Conservation (phyloP, 1,284 basidiomycete genomes). For the Vanrija sp. region DNA sequence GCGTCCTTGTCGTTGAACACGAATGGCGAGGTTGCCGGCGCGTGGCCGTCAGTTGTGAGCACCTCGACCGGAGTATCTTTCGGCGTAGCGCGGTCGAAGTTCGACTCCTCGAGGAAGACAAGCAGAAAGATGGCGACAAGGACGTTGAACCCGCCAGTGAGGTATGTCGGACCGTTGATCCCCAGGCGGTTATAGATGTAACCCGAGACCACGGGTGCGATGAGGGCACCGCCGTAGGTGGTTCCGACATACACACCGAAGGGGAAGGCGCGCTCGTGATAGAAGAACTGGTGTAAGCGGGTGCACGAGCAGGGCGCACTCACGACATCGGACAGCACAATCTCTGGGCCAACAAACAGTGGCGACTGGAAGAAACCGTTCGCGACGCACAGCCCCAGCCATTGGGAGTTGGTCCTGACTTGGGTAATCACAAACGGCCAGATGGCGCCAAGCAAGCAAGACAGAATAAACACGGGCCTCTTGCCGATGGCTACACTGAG, state of each 20-base stretch:
- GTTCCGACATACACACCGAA: conserved; percentile 23
- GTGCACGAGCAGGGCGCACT: conserved; percentile 1
- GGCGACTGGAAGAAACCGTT: conserved; percentile 22
- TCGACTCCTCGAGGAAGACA: conserved; percentile 56
- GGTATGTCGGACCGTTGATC: conserved; percentile 16
- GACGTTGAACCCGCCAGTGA: conserved; percentile 15
- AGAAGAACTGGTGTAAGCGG: conserved; percentile 18
- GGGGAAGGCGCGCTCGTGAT: conserved; percentile 27
- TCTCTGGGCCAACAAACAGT: conserved; percentile 23
- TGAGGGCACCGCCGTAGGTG: conserved; percentile 20
- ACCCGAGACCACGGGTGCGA: conserved; percentile 24
- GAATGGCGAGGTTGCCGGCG: conserved; percentile 18
- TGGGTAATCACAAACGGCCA: neutral
- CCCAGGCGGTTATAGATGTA: conserved; percentile 27
- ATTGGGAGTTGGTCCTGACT: conserved; percentile 4
- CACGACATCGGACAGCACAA: conserved; percentile 24
- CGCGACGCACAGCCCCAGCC: conserved; percentile 17
- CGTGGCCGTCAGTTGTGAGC: too few species aligned
- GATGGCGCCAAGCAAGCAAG: conserved; percentile 4
- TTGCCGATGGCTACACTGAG: conserved; percentile 25
- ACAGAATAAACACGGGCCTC: conserved; percentile 22
- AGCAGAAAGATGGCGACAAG: conserved; percentile 23
- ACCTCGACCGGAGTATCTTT: neutral
- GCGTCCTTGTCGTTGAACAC: neutral
- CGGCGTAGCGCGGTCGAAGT: conserved; percentile 48